Evolutionary conservation across 805 yeast genomes (phyloP).

Genomic region (Wickerhamiella alocasiicola): DNA sequence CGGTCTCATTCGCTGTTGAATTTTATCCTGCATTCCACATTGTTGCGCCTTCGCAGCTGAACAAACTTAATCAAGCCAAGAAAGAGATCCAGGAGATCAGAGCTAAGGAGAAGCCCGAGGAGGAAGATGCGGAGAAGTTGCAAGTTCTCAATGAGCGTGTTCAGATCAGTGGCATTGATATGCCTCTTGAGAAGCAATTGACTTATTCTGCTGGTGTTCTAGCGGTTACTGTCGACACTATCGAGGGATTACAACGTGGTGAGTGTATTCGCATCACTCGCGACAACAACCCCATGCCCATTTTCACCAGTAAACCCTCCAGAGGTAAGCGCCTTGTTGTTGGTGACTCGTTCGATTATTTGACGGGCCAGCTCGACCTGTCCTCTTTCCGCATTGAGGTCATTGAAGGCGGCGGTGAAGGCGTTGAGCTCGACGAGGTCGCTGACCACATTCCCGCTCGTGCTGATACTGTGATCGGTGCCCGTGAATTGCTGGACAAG

Average conservation of each 20-base stretch:
- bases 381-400: constrained; percentile 19
- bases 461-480: constrained; percentile 40
- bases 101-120: constrained; percentile 20
- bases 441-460: constrained; percentile 13
- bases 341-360: constrained; percentile 22
- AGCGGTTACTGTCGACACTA: constrained; percentile 40
- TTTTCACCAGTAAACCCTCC: constrained; percentile 47
- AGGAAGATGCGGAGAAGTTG: constrained; percentile 27
- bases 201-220: constrained; percentile 64
- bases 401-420: constrained; percentile 16
- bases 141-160: constrained; percentile 21
- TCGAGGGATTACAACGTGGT: constrained; percentile 26
- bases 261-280: constrained; percentile 62
- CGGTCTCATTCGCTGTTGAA: constrained; percentile 55
- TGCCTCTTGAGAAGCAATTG: constrained; percentile 36
- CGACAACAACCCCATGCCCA: constrained; percentile 60
- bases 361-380: constrained; percentile 21
- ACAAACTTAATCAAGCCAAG: constrained; percentile 40
- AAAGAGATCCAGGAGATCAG: constrained; percentile 22
- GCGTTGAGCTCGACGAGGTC: constrained; percentile 4
- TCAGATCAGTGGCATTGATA: constrained; percentile 24
- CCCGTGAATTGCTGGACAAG: constrained; percentile 22
- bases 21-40: constrained; percentile 79
- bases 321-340: constrained; percentile 25
- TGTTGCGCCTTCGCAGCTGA: constrained; percentile 50